Evolutionary conservation across 2,329 filamentous ascomycete genomes (phyloP), one percentile per base, ranked within the genome.

Genomic region (Lachnellula arida): DNA sequence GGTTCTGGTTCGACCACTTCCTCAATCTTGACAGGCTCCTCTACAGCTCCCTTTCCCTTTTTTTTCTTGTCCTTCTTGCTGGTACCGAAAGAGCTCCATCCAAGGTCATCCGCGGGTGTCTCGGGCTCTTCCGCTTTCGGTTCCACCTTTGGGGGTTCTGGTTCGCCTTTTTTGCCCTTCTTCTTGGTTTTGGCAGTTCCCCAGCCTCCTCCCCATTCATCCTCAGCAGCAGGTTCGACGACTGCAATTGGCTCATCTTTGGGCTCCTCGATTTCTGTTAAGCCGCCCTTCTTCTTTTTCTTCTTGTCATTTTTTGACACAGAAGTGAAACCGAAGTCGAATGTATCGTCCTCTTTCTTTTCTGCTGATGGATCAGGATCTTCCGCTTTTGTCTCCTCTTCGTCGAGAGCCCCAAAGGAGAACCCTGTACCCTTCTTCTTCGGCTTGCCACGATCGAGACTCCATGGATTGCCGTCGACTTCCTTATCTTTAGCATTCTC

Each of bases 181-280:
- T 70, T 81, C 67, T 83, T 85, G 61, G 80, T 79, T 61, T 75
- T 78, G 54, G 72, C 69, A 17, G 71, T 68, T 5, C 74, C 72
- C 66, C 80, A 81, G 9, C 72, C 73, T 25, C 70, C 75, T 75
- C 78, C 85, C 17, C 75, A 75, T 59, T 80, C 80, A 46, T 81
- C 79, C 7, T 71, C 66, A 23, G 55, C 57, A 17, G 60, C 40
- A 49, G 63, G 57, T 43, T 65, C 63, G 43, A 63, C 62, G 17
- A 59, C 61, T 15, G 63, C 57, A 17, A 58, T 54, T 15, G 59
- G 53, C 46, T 68, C 65, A 23, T 64, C 59, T 28, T 64, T 65
- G 28, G 65, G 60, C 19, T 60, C 62, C 22, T 66, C 60, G 35
- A 62, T 55, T 23, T 65, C 59, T 22, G 55, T 54, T 25, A 62